Evolutionary conservation across 2,329 filamentous ascomycete species (phyloP).

Genomic region (Arachnopeziza araneosa): DNA sequence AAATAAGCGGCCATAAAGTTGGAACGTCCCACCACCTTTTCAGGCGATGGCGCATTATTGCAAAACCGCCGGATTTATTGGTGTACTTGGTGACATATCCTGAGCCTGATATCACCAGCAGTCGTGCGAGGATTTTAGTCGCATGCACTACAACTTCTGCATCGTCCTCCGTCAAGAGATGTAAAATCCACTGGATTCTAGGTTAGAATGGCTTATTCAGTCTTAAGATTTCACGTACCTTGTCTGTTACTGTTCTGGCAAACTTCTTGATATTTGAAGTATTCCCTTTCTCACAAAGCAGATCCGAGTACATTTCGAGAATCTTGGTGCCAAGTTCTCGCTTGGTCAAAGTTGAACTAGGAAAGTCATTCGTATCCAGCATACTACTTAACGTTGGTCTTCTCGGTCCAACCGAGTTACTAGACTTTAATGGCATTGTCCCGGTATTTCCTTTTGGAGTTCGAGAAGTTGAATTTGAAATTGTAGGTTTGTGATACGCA

Average conservation of each 20-base stretch:
- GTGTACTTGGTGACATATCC: slow-evolving; percentile 81
- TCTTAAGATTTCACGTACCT: slow-evolving; percentile 48
- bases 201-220: slow-evolving; percentile 24
- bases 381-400: slow-evolving; percentile 25
- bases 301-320: slow-evolving; percentile 68
- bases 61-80: slow-evolving; percentile 85
- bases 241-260: slow-evolving; percentile 90
- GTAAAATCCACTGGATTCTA: slow-evolving; percentile 71
- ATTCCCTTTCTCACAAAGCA: slow-evolving; percentile 71
- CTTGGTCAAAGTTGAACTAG: slow-evolving; percentile 47
- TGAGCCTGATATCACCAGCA: slow-evolving; percentile 76
- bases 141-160: slow-evolving; percentile 76
- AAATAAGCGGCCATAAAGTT: slow-evolving; percentile 79
- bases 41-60: slow-evolving; percentile 74
- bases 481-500: slow-evolving; percentile 61
- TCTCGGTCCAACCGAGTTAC: slow-evolving; percentile 25
- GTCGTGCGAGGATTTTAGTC: slow-evolving; percentile 74
- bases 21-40: slow-evolving; percentile 86
- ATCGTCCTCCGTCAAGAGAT: slow-evolving; percentile 83
- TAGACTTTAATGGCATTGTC: slow-evolving; percentile 36
- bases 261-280: slow-evolving; percentile 73
- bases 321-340: slow-evolving; percentile 69
- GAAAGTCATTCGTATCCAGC: slow-evolving; percentile 29
- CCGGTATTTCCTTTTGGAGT: slow-evolving; percentile 44
- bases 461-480: slow-evolving; percentile 43